Evolutionary conservation across 371 early-diverging fungal species (phyloP).

Genomic region (Entomophthora muscae): DNA sequence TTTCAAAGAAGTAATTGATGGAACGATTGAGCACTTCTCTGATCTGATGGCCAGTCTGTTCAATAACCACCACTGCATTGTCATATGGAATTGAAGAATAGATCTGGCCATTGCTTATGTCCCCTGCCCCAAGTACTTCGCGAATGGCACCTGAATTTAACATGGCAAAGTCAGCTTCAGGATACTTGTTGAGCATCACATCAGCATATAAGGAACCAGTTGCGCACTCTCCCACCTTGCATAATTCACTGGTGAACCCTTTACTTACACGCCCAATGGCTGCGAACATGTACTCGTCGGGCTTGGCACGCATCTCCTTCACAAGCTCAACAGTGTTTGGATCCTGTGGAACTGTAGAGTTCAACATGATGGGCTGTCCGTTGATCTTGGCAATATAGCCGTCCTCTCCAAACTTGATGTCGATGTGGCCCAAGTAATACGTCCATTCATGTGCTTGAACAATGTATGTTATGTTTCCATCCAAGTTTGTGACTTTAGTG

Average conservation of each 20-base stretch:
- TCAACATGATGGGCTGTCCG: conserved; percentile 37
- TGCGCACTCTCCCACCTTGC: conserved; percentile 25
- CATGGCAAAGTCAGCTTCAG: conserved; percentile 19
- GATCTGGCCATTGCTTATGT: no score
- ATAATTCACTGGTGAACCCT: conserved; percentile 17
- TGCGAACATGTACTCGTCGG: conserved; percentile 20
- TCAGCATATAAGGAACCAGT: conserved; percentile 33
- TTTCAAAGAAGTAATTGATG: no score
- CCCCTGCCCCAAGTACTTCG: no score
- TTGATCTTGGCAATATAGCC: conserved; percentile 21
- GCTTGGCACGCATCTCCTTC: conserved; percentile 22
- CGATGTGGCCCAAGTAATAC: conserved; percentile 46
- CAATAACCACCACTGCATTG: no score
- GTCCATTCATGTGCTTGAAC: conserved; percentile 40
- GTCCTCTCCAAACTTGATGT: conserved; percentile 32
- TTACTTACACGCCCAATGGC: conserved; percentile 21
- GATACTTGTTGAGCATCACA: conserved; percentile 19
- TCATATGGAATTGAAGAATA: no score
- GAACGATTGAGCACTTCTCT: no score
- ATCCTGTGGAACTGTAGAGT: conserved; percentile 23
- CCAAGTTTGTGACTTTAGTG: conserved; percentile 29
- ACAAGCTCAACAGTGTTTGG: conserved; percentile 16
- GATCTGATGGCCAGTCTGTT: no score
- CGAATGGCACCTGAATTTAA: conserved; percentile 40
- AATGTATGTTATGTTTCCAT: conserved; percentile 35